Evolutionary conservation across 257 asterid genomes (phyloP).

Genomic region (Gentiana dahurica): DNA sequence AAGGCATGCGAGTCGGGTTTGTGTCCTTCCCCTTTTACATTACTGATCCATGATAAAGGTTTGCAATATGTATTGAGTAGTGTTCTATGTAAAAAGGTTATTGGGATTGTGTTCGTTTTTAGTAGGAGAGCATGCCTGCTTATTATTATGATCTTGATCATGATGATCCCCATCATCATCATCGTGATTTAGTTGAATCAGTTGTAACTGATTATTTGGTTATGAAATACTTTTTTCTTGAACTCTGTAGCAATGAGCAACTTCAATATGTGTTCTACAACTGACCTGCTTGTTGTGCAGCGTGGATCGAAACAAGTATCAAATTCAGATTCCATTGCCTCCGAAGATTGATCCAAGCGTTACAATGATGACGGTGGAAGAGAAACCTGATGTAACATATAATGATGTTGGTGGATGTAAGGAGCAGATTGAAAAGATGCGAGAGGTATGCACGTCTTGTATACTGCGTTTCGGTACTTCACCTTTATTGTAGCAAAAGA

Average conservation of each 20-base stretch:
- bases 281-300: slow-evolving; percentile 26
- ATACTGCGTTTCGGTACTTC: no score
- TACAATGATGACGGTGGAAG: slow-evolving; percentile 98
- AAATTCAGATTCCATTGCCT: slow-evolving; percentile 92
- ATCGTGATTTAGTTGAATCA: no score
- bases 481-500: background rate
- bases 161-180: no score
- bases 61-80: no score
- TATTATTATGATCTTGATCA: no score
- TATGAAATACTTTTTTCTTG: no score
- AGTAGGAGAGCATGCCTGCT: no score
- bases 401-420: slow-evolving; percentile 96
- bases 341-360: slow-evolving; percentile 97
- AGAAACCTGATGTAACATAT: slow-evolving; percentile 92
- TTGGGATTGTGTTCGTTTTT: no score
- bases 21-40: slow-evolving; percentile 8
- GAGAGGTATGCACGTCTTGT: slow-evolving; percentile 48
- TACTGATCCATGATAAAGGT: no score
- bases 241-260: no score
- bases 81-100: no score
- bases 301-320: slow-evolving; percentile 86
- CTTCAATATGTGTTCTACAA: slow-evolving; percentile 1
- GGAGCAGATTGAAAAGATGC: slow-evolving; percentile 95
- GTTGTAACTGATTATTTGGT: no score
- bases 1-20: slow-evolving; percentile 96